Base-by-base conservation (phyloP, 2,329 filamentous ascomycete genomes). In the Calonectria hongkongensis region DNA sequence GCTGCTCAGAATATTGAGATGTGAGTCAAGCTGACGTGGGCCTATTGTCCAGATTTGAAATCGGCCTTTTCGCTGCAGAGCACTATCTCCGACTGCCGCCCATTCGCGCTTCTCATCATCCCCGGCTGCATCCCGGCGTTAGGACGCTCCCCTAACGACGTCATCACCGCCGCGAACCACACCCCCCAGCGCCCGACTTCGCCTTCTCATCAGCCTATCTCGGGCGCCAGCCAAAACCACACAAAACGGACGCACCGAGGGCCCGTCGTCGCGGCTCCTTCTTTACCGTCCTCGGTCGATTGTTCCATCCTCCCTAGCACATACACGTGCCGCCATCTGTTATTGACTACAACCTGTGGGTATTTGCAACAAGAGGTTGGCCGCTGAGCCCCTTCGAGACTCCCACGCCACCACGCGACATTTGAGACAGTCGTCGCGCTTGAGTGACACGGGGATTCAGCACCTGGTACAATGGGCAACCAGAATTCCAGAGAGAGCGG, bases 401-500 rank as follows among this genome's bases (percentile, higher is more conserved):
- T 73, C 74, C 69, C 75, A 72, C 79, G 75, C 74, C 78, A 76
- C 72, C 78, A 80, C 76, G 78, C 78, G 78, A 79, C 66, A 72
- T 74, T 81, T 77, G 79, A 81, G 76, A 81, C 79, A 81, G 71
- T 72, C 71, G 72, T 75, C 71, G 70, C 75, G 76, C 63, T 69
- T 73, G 50, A 76, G 73, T 75, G 72, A 75, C 72, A 73, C 62
- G 68, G 69, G 74, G 72, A 69, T 56, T 66, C 60, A 67, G 66
- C 71, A 78, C 45, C 65, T 63, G 69, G 68, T 69, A 78, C 51
- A 70, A 96, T 96, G 94, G 94, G 94, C 82, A 95, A 95, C 84
- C 91, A 94, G 85, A 89, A 88, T 79, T 95, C 94, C 79, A 91
- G 90, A 80, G 89, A 90, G 82, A 85, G 87, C 79, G 87, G 87